Evolutionary conservation across 495 filamentous ascomycete genomes (phyloP), one percentile per base, ranked within the genome.

Genomic region (Evansstolkia leycettana): DNA sequence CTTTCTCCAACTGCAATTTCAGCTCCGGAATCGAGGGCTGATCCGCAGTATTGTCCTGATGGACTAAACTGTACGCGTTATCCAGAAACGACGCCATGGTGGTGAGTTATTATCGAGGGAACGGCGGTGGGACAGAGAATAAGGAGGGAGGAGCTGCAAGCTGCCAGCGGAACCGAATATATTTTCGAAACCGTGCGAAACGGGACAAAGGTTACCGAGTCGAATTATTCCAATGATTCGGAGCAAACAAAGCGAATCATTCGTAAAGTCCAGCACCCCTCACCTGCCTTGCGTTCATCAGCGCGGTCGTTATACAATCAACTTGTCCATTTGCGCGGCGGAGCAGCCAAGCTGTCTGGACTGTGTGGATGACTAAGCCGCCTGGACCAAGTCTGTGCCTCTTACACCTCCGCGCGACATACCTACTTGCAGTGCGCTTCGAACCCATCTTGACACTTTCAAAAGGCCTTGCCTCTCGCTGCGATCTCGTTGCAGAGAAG

Each of bases 71-170:
- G 69, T 94, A 96, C 31, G 89, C 67, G 54, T 83, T 77, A 48
- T 99, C 92, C 36, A 96, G 69, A 58, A 92, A 96, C 41, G 80
- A 81, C 59, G 90, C 80, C 92, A 96, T 98, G 67, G 39, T 83
- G 70, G 66, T 48, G 35, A 42, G 40, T 43, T 46, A 19, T 32
- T 18, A 16, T 24, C 11, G 23, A 43, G 38, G 29, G 38, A 38
- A 31, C 36, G 47, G 41, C 37, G 33, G 50, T 42, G 35, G 34
- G 10, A 37, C 20, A 34, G 41, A 33, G 31, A 34, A 39, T 31
- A 41, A 27, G 37, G 46, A 40, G 36, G 46, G 42, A 29, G 28
- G 56, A 57, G 49, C 60, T 62, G 48, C 41, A 48, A 50, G 49
- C 48, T 54, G 55, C 59, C 52, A 65, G 51, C 57, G 54, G 60